These are phyloP conservation scores for Panicum miliaceum DNA, from an alignment of 176 grass and related monocot species.

Conservation along the genomic window DNA sequence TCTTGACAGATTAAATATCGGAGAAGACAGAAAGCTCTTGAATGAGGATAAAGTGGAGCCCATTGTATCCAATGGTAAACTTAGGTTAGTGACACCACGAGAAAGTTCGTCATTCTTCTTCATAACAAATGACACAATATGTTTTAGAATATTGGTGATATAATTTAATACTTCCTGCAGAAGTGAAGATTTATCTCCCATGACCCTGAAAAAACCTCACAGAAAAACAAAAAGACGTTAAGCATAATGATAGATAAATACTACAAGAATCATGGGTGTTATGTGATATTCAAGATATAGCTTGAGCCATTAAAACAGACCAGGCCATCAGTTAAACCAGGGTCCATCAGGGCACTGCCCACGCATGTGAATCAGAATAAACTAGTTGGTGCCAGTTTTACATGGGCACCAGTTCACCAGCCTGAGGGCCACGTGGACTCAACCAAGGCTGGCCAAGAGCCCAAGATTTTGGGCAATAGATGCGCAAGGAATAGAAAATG, in stretches of 20 bases:
- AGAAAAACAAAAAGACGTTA: slow-evolving; percentile 36
- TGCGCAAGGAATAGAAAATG: neutral
- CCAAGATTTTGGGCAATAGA: neutral
- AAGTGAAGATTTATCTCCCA: slow-evolving; percentile 66
- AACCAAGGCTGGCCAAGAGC: neutral
- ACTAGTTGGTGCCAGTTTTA: neutral
- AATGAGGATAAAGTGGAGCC: slow-evolving; percentile 62
- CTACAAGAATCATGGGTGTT: slow-evolving; percentile 15
- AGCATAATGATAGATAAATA: slow-evolving; percentile 2
- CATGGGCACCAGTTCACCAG: neutral
- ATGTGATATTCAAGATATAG: neutral
- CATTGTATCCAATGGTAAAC: slow-evolving; percentile 57
- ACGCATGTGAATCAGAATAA: neutral
- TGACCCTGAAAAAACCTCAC: slow-evolving; percentile 51
- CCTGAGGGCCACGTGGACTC: neutral
- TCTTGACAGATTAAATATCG: slow-evolving; percentile 61
- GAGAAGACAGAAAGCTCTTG: slow-evolving; percentile 65
- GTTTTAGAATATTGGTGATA: slow-evolving; percentile 59
- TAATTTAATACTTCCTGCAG: slow-evolving; percentile 52
- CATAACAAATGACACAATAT: slow-evolving; percentile 63
- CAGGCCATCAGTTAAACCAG: neutral
- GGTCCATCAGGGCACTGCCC: neutral
- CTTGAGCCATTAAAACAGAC: slow-evolving; percentile 6
- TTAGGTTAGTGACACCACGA: slow-evolving; percentile 53
- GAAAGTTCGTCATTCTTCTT: slow-evolving; percentile 70